These are phyloP conservation scores for Candida schatavii DNA, from an alignment of 805 yeast species.

Conservation along the genomic window DNA sequence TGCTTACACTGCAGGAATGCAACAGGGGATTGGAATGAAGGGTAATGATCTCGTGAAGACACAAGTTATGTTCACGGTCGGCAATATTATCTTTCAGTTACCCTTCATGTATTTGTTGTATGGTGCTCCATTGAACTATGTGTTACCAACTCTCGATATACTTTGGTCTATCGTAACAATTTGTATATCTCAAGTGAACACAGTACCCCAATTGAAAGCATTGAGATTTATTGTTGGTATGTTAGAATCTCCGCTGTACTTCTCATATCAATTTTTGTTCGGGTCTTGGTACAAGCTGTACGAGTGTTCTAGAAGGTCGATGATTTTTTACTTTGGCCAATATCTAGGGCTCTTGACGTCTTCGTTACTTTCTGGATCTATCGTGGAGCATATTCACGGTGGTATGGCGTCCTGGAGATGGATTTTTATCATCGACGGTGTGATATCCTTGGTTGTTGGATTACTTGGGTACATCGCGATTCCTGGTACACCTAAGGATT, in stretches of 20 bases:
- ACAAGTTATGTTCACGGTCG: constrained; percentile 57
- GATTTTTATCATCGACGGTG: constrained; percentile 67
- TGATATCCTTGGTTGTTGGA: constrained; percentile 57
- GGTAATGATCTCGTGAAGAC: constrained; percentile 64
- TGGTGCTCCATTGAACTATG: constrained; percentile 51
- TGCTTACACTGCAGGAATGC: constrained; percentile 66
- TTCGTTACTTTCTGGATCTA: constrained; percentile 60
- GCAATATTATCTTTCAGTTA: constrained; percentile 57
- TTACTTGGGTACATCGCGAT: constrained; percentile 51
- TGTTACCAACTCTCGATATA: constrained; percentile 55
- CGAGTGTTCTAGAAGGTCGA: constrained; percentile 62
- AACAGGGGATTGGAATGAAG: constrained; percentile 51
- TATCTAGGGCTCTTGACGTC: constrained; percentile 60
- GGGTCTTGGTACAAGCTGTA: constrained; percentile 56
- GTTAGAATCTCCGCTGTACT: constrained; percentile 60
- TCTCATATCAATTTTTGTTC: constrained; percentile 39
- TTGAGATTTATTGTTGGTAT: constrained; percentile 66
- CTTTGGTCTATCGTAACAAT: constrained; percentile 69
- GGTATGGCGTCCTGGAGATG: constrained; percentile 71
- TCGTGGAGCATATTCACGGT: constrained; percentile 40
- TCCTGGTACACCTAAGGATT: constrained; percentile 64
- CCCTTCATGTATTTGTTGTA: constrained; percentile 61
- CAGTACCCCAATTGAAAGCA: constrained; percentile 53
- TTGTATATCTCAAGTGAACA: constrained; percentile 48
- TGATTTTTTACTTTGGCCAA: constrained; percentile 60